Conservation (phyloP, 495 filamentous ascomycete species). For the Neurospora sp. region DNA sequence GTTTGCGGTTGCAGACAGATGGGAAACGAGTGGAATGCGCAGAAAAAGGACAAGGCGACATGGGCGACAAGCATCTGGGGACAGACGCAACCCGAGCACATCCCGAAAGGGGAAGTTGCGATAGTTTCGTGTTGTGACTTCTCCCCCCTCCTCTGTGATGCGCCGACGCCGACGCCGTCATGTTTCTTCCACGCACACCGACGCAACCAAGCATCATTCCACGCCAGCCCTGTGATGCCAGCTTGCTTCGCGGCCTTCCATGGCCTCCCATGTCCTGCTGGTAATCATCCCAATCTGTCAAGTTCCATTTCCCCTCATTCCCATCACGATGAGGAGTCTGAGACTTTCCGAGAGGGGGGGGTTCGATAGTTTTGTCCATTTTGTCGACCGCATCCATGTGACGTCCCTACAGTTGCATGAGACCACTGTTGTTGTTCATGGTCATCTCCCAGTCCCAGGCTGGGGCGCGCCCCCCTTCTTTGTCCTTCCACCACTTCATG, state of each 20-base stretch:
- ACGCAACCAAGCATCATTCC: not conserved
- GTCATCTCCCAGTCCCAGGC: not conserved
- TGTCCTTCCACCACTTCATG: not conserved
- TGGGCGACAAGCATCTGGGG: not conserved
- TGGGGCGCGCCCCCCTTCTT: not conserved
- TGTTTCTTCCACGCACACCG: not conserved
- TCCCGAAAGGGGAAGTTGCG: constrained; percentile 4
- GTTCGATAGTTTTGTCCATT: not conserved
- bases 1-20: not conserved
- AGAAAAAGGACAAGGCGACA: not conserved
- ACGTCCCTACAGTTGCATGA: not conserved
- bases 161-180: not conserved
- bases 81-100: not conserved
- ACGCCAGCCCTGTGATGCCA: not conserved
- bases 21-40: not conserved
- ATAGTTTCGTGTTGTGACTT: not conserved
- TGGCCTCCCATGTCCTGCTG: not conserved
- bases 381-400: not conserved
- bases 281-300: not conserved
- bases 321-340: not conserved
- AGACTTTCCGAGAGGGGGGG: not conserved
- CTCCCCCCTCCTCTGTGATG: not conserved
- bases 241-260: not conserved
- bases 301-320: not conserved
- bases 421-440: not conserved